Conservation (phyloP, 495 filamentous ascomycete species). For the Penicillium longicatenatum region DNA sequence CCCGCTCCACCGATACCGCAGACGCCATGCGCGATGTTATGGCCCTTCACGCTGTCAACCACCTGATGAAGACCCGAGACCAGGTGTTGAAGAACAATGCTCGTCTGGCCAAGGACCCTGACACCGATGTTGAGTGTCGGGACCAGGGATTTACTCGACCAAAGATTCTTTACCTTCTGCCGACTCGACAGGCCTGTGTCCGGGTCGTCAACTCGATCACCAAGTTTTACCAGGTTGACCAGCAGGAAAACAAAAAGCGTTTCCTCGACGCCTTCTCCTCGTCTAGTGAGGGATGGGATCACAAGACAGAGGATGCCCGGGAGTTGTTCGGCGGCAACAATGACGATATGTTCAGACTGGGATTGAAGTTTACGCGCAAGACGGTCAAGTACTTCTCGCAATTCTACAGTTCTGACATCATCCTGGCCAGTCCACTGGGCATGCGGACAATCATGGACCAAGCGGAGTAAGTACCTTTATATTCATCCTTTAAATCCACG, state of each 20-base stretch:
- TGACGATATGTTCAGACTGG: constrained; percentile 93
- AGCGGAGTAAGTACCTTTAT: constrained; percentile 45
- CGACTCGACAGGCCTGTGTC: constrained; percentile 82
- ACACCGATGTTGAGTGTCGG: constrained; percentile 72
- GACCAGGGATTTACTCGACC: constrained; percentile 97
- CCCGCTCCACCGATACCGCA: constrained; percentile 65
- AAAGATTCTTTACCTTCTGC: constrained; percentile 85
- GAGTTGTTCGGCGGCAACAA: constrained; percentile 93
- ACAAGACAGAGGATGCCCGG: constrained; percentile 83
- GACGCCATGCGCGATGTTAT: constrained; percentile 67
- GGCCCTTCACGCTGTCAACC: constrained; percentile 86
- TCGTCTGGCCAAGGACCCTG: constrained; percentile 61
- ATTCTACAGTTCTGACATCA: constrained; percentile 96
- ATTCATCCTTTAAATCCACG: neutral
- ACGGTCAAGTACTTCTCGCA: constrained; percentile 92
- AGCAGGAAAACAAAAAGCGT: constrained; percentile 93
- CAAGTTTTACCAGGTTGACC: constrained; percentile 73
- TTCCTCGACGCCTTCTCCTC: constrained; percentile 79
- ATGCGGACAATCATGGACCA: constrained; percentile 86
- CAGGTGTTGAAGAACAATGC: constrained; percentile 89
- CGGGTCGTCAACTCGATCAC: constrained; percentile 74
- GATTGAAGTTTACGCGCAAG: constrained; percentile 92
- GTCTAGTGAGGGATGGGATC: constrained; percentile 60
- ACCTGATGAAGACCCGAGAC: constrained; percentile 91
- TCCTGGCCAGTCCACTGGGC: constrained; percentile 86